These are phyloP conservation scores for Backusella macrospora DNA, from an alignment of 192 early-diverging fungal species.

Conservation along the genomic window DNA sequence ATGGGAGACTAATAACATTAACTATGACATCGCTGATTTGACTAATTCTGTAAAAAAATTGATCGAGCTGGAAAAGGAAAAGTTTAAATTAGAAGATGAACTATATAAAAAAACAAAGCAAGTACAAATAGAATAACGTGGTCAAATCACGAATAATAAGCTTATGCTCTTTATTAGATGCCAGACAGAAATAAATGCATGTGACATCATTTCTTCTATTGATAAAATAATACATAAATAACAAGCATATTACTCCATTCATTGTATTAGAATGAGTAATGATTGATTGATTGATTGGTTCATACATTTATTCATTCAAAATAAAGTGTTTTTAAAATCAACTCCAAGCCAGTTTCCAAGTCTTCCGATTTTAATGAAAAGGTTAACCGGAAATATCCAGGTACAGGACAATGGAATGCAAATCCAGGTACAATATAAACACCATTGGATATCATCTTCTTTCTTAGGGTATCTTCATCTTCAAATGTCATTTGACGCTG, in stretches of 20 bases:
- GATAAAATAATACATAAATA: not conserved
- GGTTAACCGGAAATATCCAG: conserved; percentile 69
- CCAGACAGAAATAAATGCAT: not conserved
- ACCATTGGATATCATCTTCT: conserved; percentile 48
- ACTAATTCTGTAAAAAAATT: not conserved
- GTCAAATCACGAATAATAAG: not conserved
- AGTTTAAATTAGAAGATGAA: not conserved
- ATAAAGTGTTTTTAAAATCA: conserved; percentile 12
- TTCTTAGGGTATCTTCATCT: conserved; percentile 56
- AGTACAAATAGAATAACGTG: not conserved
- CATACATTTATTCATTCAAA: not conserved
- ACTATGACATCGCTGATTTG: not conserved
- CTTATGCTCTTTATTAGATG: not conserved
- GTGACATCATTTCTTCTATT: not conserved
- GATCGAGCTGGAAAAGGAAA: not conserved
- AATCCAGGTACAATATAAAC: conserved; percentile 72
- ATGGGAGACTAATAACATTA: not conserved
- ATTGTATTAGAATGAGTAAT: not conserved
- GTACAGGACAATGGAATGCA: conserved; percentile 61
- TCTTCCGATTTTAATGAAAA: conserved; percentile 55
- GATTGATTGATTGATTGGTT: not conserved
- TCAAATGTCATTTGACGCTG: conserved; percentile 30
- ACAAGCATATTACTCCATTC: too few relatives aligned
- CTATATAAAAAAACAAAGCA: not conserved
- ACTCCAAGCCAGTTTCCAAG: conserved; percentile 48